These are phyloP conservation scores for Colletotrichum viniferum DNA, from an alignment of 2,329 filamentous ascomycete genomes.

Conservation along the genomic window DNA sequence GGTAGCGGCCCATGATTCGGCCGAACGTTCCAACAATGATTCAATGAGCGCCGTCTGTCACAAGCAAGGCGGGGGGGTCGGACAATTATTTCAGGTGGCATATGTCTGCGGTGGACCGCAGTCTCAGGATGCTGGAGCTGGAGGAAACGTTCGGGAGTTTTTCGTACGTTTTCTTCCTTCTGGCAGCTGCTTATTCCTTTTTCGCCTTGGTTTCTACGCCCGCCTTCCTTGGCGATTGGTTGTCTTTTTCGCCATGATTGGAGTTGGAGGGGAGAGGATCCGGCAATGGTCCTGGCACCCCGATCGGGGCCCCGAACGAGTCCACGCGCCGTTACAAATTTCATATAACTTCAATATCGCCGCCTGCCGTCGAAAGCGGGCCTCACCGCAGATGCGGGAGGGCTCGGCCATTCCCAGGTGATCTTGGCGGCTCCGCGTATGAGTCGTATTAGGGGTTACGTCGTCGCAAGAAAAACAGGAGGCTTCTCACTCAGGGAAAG, in stretches of 20 bases:
- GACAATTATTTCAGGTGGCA: conserved; percentile 4
- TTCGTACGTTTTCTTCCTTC: not conserved
- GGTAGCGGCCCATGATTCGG: not conserved
- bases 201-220: not conserved
- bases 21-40: not conserved
- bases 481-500: not conserved
- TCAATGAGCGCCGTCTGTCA: not conserved
- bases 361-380: conserved; percentile 1
- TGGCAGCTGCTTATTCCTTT: not conserved
- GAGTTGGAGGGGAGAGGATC: not conserved
- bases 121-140: not conserved
- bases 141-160: not conserved
- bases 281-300: not conserved
- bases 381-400: not conserved
- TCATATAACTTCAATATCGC: not conserved
- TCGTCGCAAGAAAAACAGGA: not conserved
- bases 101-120: conserved; percentile 6
- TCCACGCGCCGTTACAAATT: not conserved
- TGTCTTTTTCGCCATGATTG: not conserved
- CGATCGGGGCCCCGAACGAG: not conserved
- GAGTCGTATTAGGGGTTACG: not conserved
- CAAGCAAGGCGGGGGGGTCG: not conserved
- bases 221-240: not conserved
- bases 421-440: not conserved
- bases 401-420: not conserved